Base-by-base conservation (phyloP, 2,329 filamentous ascomycete species). In the Fusarium nurragi region DNA sequence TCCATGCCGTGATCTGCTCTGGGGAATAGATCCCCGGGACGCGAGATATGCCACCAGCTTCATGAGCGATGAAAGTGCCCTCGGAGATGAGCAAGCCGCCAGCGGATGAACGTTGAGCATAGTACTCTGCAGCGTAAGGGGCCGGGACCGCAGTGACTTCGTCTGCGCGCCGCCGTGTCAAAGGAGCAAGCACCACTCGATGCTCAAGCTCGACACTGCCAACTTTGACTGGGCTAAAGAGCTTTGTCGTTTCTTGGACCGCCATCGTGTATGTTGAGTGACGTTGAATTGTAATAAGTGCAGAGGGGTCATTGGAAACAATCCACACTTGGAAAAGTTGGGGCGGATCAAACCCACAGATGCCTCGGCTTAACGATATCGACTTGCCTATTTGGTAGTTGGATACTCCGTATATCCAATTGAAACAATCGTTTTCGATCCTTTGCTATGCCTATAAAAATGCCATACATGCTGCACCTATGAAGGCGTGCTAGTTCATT, bases 1-100 rank as follows among this genome's bases (percentile, higher is more conserved):
- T 86, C 89, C 88, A 91, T 0, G 79, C 83, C 2, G 78, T 78
- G 46, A 89, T 80, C 61, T 90, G 88, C 22, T 78, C 80, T 1
- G 80, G 74, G 34, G 73, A 84, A 74, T 81, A 90, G 66, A 91
- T 84, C 5, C 86, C 87, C 0, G 68, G 68, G 14, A 70, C 68
- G 18, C 55, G 39, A 12, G 73, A 67, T 7, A 77, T 75, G 11
- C 75, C 76, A 5, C 68, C 64, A 5, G 75, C 74, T 23, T 71
- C 65, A 11, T 74, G 73, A 9, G 75, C 79, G 40, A 70, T 71
- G 74, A 82, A 74, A 77, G 85, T 75, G 75, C 80, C 80, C 60
- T 84, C 80, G 11, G 77, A 75, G 36, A 84, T 74, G 43, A 84
- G 70, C 6, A 83, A 72, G 2, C 75, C 77, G 3, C 82, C 82